Base-by-base conservation (phyloP, 208 protist genomes). In the Wallacemonas sp. region DNA sequence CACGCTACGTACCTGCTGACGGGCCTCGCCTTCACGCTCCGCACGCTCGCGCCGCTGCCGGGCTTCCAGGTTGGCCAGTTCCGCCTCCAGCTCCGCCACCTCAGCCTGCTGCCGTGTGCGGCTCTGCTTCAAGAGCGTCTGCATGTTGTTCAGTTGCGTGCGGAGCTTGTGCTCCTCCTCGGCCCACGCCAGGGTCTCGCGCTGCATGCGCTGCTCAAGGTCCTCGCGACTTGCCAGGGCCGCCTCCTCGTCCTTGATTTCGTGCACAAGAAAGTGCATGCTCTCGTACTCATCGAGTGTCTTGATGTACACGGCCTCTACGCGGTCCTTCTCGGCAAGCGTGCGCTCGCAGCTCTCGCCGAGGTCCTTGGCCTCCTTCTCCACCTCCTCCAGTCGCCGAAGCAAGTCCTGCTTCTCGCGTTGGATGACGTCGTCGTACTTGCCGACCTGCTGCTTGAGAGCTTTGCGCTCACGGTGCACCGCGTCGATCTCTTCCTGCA, bases 271-370 rank as follows among this genome's bases (percentile, higher is more conserved):
- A 9, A 76, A 79, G 73, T 93, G 86, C 68, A 95, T 83, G 30
- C 50, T 76, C 48, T 93, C 90, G 64, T 95, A 95, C 67, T 84
- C 79, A 62, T 95, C 87, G 13, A 95, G 62, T 1, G 90, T 88
- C 33, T 73, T 55, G n/a, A 87, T 45, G 75, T 93, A 93, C 55
- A 74, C 62, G 29, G 80, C 81, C 72, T 95, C 82, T 15, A 85
- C 82, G 5, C 61, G 34, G n/a, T 80, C 77, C 63, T 86, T 89
- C 53, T 87, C 79, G 10, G 63, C 45, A 5, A 81, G 44, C 1
- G 79, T 81, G 13, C 65, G 67, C 39, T 91, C 81, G 67, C 80
- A 91, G 22, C 66, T 61, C 41, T 71, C 74, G 26, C 71, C 71
- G 13, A 92, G 76, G 24, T 78, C 69, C 54, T 84, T 73, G 37